phyloP scores from a whole-genome alignment of 306 rosid species.

The Cyclanthera cordifolia region DNA sequence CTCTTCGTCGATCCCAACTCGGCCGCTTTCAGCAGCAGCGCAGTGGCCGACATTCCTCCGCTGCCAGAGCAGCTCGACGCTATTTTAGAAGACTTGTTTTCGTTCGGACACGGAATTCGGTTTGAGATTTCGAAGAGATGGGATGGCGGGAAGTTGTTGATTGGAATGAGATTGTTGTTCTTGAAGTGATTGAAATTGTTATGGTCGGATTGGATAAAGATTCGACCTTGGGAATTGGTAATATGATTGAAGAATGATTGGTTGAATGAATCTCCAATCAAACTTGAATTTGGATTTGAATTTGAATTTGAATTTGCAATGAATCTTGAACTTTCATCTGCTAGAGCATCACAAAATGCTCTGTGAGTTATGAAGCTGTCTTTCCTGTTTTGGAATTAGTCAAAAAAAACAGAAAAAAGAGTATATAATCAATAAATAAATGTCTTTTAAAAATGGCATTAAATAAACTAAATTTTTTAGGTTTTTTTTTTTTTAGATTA shows the following conservation, averaged over 20 bases:
- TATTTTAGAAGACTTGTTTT: not conserved
- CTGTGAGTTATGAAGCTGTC: conserved; percentile 65
- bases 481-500: too few species aligned
- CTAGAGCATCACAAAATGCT: conserved; percentile 61
- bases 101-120: not conserved
- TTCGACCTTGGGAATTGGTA: not conserved
- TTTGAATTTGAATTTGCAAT: conserved; percentile 28
- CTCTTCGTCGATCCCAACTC: conserved; percentile 50
- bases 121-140: not conserved
- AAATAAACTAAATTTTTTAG: not conserved
- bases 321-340: conserved; percentile 47
- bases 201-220: not conserved
- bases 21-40: conserved; percentile 52
- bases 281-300: conserved; percentile 23
- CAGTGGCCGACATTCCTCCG: conserved; percentile 37
- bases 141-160: not conserved
- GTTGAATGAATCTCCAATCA: not conserved
- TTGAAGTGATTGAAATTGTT: not conserved
- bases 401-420: not conserved
- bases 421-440: not conserved
- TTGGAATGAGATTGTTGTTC: not conserved
- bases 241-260: not conserved
- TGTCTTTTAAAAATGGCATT: not conserved
- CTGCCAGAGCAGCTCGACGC: not conserved
- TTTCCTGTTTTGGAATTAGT: conserved; percentile 27